A percentile compares a stretch with the other conserved stretches of the same genome.
Evolutionary conservation across 2,329 filamentous ascomycete genomes (phyloP).

Genomic region (Colletotrichum plurivorum): DNA sequence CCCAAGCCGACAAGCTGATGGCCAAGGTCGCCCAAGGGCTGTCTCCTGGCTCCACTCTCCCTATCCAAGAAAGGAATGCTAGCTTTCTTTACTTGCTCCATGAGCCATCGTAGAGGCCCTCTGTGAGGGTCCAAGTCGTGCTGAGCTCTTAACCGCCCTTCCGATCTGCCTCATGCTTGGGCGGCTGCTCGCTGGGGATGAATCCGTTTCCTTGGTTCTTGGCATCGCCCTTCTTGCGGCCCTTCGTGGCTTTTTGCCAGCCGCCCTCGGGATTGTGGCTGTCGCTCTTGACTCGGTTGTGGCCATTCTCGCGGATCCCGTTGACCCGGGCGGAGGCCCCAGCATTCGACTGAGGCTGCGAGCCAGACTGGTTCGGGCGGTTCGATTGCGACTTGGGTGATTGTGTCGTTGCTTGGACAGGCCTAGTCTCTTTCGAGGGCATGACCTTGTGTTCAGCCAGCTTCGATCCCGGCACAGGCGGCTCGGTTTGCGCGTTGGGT

Average conservation of each 20-base stretch:
- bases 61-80: slow-evolving; percentile 36
- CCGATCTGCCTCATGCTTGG: slow-evolving; percentile 72
- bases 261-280: slow-evolving; percentile 58
- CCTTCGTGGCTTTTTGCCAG: slow-evolving; percentile 73
- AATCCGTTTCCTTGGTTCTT: slow-evolving; percentile 61
- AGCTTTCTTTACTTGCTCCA: slow-evolving; percentile 17
- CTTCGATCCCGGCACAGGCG: slow-evolving; percentile 11
- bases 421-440: slow-evolving; percentile 48
- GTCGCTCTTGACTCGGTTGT: slow-evolving; percentile 70
- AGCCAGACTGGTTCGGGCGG: slow-evolving; percentile 14
- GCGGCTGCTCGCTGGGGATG: slow-evolving; percentile 63
- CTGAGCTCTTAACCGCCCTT: slow-evolving; percentile 69
- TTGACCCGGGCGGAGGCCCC: slow-evolving; percentile 49
- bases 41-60: slow-evolving; percentile 1
- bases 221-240: slow-evolving; percentile 66
- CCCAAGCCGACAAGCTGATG: slow-evolving; percentile 8
- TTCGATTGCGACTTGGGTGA: slow-evolving; percentile 41
- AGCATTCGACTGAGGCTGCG: slow-evolving; percentile 48
- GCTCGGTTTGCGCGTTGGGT: slow-evolving; percentile 34
- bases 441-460: slow-evolving; percentile 24
- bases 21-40: background rate
- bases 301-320: slow-evolving; percentile 64
- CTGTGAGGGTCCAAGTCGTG: background rate
- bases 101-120: no score
- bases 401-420: slow-evolving; percentile 40